A percentile compares a stretch with the other conserved stretches of the same genome.
phyloP scores from a whole-genome alignment of 257 asterid species.

The Eustoma russellianum region DNA sequence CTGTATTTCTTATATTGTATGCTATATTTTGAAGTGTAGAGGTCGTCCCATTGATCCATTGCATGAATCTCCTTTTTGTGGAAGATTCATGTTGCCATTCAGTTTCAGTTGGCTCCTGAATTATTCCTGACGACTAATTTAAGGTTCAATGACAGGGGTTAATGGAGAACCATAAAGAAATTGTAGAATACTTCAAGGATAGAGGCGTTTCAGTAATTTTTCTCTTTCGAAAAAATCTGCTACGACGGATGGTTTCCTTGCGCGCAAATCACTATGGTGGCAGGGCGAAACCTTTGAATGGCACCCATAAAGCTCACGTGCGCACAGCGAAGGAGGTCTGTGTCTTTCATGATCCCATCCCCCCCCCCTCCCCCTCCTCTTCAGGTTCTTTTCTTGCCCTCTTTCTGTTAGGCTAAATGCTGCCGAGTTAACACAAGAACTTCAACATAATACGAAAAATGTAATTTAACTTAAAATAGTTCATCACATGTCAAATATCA shows the following conservation, averaged over 20 bases:
- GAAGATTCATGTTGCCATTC: background rate
- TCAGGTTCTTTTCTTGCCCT: no score
- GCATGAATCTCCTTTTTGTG: no score
- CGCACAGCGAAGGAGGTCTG: conserved; percentile 30
- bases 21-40: no score
- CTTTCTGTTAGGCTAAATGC: no score
- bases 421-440: no score
- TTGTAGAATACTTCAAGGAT: conserved; percentile 28
- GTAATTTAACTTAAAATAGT: no score
- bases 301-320: conserved; percentile 39
- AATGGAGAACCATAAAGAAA: conserved; percentile 26
- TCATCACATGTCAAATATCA: no score
- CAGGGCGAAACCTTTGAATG: conserved; percentile 28
- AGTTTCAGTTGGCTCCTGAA: background rate
- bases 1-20: no score
- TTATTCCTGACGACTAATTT: background rate
- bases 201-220: conserved; percentile 34
- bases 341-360: background rate
- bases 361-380: no score
- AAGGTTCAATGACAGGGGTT: conserved; percentile 22
- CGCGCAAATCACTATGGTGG: conserved; percentile 34
- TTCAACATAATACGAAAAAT: no score
- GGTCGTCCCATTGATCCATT: no score
- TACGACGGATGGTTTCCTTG: conserved; percentile 32
- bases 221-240: conserved; percentile 30